Evolutionary conservation across 768 basidiomycete species (phyloP).

Genomic region (Ramaria sp.): DNA sequence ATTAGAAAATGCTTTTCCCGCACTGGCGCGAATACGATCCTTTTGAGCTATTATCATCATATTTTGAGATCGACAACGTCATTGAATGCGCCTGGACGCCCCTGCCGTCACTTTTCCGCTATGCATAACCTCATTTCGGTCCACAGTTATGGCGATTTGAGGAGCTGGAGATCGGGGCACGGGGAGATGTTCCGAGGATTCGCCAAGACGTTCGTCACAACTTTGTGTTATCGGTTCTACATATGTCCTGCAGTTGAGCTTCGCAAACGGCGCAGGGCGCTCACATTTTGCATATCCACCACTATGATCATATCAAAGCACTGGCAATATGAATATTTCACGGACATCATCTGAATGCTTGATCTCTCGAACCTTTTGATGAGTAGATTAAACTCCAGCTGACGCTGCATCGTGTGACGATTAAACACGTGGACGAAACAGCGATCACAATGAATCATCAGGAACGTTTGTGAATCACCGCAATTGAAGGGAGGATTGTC

Average conservation of each 20-base stretch:
- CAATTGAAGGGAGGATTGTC: no score
- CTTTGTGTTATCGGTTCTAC: not conserved
- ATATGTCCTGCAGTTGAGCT: slow-evolving; percentile 1
- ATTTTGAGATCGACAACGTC: not conserved
- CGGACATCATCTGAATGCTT: not conserved
- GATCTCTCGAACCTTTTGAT: no score
- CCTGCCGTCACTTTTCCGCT: not conserved
- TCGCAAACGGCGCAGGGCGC: not conserved
- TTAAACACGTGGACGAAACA: no score
- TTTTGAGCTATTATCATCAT: not conserved
- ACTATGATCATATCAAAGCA: not conserved
- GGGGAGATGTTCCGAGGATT: not conserved
- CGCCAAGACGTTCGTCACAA: not conserved
- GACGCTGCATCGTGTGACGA: no score
- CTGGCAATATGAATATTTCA: not conserved
- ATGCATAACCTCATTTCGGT: not conserved
- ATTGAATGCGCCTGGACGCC: not conserved
- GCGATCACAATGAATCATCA: no score
- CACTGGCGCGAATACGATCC: not conserved
- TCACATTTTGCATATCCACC: not conserved
- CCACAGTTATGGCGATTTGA: not conserved
- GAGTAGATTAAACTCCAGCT: no score
- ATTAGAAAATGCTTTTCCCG: not conserved
- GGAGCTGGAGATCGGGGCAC: not conserved
- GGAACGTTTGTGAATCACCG: no score